Conservation (phyloP, 768 basidiomycete genomes). For the Lanmaoa rubissima region DNA sequence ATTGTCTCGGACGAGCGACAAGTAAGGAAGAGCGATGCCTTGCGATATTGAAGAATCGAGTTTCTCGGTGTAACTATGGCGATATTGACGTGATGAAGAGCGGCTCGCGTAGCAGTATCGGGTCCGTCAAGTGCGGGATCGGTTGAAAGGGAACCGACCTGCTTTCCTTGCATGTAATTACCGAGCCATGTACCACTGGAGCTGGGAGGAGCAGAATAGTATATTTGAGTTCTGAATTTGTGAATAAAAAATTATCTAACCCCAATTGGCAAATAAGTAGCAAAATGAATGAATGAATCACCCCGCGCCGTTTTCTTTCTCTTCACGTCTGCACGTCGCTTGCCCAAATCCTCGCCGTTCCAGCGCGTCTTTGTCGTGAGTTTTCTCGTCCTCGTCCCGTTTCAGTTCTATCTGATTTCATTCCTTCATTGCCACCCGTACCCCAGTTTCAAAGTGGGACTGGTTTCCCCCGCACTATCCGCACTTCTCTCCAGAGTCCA, state of each 20-base stretch:
- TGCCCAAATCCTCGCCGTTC: slow-evolving; percentile 2
- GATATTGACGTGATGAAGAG: neutral
- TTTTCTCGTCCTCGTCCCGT: neutral
- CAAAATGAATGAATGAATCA: neutral
- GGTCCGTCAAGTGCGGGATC: neutral
- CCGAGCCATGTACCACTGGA: too few species aligned
- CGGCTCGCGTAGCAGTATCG: neutral
- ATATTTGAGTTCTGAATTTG: neutral
- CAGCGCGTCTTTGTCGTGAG: slow-evolving; percentile 11
- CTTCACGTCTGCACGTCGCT: slow-evolving; percentile 5
- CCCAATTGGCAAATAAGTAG: slow-evolving; percentile 6
- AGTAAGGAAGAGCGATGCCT: neutral
- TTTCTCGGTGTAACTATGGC: neutral
- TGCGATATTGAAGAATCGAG: neutral
- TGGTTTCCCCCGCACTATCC: slow-evolving; percentile 13
- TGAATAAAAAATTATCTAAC: slow-evolving; percentile 1
- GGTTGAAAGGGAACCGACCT: neutral
- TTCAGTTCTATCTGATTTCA: neutral
- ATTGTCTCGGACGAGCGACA: slow-evolving; percentile 1
- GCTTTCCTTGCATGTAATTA: too few species aligned
- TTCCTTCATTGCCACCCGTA: neutral
- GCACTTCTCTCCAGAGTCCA: slow-evolving; percentile 2
- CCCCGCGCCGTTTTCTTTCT: slow-evolving; percentile 1
- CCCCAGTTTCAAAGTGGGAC: slow-evolving; percentile 14
- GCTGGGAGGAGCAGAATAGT: too few species aligned